Base-by-base conservation (phyloP, 75 land plant genomes). In the Picea sitchensis region DNA sequence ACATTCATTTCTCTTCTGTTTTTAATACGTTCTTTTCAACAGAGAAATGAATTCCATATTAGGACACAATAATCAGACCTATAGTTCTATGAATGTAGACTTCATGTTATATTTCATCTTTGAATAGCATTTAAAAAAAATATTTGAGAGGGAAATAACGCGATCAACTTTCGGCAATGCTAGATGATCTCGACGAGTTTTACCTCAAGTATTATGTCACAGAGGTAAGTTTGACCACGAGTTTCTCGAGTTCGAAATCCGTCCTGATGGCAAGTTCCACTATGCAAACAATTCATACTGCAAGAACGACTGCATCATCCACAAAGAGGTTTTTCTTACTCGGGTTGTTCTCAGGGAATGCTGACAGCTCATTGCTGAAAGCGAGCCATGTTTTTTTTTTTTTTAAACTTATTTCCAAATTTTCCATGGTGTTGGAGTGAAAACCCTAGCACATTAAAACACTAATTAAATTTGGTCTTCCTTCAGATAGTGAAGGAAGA, bases 221-320 rank as follows among this genome's bases (percentile, higher is more conserved):
- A 94, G 92, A 85, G 98, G 98, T 1, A 96, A 94, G 79, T 96
- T 96, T 86, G 98, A 94, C 7, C 98, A 96, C 81, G 98, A 96
- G 90, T 96, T 96, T 72, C 83, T 96, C 69, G 98, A 96, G 87
- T 96, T 96, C 82, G 98, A 96, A 90, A 92, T 96, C 87, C 84
- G 93, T 18, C 95, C 97, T 58, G 97, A 84, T 65, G 85, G 85
- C 51, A 84, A 84, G 79, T 83, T 84, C 18, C 73, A 83, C 59
- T 84, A 84, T 61, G 85, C 84, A 58, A 84, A 84, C 78, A 81
- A 84, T 74, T 84, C 85, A 26, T 80, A 84, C 79, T 84, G 81
- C 83, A 84, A 84, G 84, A 84, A 84, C 74, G 85, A 84, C 73
- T 80, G 78, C 71, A 84, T 84, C 79, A 84, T 84, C 62, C 84